Percentiles rank a stretch among this genome's conserved stretches.
These are phyloP conservation scores for Aspergillus avenaceus DNA, from an alignment of 495 filamentous ascomycete genomes.

Conservation along the genomic window DNA sequence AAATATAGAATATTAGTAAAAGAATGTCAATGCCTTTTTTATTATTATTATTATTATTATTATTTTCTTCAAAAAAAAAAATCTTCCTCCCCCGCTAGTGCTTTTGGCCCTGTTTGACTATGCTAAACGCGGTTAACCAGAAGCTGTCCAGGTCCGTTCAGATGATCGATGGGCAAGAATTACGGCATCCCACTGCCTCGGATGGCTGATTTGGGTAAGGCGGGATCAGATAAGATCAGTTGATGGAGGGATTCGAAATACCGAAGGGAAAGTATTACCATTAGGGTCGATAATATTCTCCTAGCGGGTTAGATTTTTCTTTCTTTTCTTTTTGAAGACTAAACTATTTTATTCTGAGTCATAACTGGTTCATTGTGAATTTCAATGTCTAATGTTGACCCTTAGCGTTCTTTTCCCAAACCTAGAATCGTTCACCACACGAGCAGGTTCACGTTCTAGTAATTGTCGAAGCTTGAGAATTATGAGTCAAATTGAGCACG, in stretches of 20 bases:
- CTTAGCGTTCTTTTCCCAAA: no score
- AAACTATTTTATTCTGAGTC: no score
- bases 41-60: no score
- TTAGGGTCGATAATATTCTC: not conserved
- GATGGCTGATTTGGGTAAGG: constrained; percentile 10
- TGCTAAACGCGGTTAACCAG: constrained; percentile 1
- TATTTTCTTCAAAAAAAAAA: not conserved
- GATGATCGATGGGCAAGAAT: not conserved
- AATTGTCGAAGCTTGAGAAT: no score
- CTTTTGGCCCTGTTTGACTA: not conserved
- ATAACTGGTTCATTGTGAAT: no score
- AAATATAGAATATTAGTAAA: not conserved
- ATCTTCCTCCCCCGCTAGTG: not conserved
- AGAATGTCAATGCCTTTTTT: no score
- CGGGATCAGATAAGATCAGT: constrained; percentile 27
- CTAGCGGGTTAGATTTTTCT: not conserved
- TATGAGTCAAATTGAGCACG: no score
- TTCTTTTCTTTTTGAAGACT: no score
- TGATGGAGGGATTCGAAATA: constrained; percentile 8
- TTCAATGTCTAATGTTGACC: no score
- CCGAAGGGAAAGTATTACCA: constrained; percentile 3
- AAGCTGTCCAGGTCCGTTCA: not conserved
- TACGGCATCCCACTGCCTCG: constrained; percentile 12
- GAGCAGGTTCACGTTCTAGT: no score
- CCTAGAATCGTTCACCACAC: no score